Percentiles rank a stretch among this genome's conserved stretches.
Conservation (phyloP, 768 basidiomycete species). For the Nidula microcarpa region DNA sequence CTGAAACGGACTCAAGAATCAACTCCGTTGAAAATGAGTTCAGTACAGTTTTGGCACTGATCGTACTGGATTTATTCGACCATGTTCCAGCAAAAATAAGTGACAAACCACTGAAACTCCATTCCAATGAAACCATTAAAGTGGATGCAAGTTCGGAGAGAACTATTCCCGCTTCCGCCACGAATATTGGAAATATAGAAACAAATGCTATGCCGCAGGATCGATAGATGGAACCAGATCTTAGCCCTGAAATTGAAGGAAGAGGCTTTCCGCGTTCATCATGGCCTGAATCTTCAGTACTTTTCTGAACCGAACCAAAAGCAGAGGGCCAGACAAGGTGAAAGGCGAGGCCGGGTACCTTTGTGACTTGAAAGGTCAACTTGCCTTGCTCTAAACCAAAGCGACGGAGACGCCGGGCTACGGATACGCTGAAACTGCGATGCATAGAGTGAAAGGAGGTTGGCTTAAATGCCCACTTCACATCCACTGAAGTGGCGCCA, state of each 20-base stretch:
- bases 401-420: conserved; percentile 51
- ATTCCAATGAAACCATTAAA: conserved; percentile 46
- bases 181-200: conserved; percentile 42
- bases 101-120: conserved; percentile 40
- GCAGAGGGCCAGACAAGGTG: conserved; percentile 38
- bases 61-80: conserved; percentile 38
- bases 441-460: conserved; percentile 22
- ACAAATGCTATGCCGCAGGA: conserved; percentile 47
- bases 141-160: conserved; percentile 55
- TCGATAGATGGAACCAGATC: conserved; percentile 41
- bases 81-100: conserved; percentile 36
- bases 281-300: conserved; percentile 9
- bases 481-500: conserved; percentile 38
- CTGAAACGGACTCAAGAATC: neutral
- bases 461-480: conserved; percentile 34
- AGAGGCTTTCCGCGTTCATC: conserved; percentile 12
- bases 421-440: conserved; percentile 34
- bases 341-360: conserved; percentile 33
- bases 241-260: conserved; percentile 52
- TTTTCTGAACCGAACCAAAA: conserved; percentile 26
- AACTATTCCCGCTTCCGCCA: conserved; percentile 47
- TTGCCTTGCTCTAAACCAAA: conserved; percentile 43
- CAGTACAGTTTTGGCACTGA: conserved; percentile 42
- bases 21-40: conserved; percentile 23
- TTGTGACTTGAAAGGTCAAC: conserved; percentile 33